Conservation (phyloP, 441 rosid species). For the Adansonia grandidieri region DNA sequence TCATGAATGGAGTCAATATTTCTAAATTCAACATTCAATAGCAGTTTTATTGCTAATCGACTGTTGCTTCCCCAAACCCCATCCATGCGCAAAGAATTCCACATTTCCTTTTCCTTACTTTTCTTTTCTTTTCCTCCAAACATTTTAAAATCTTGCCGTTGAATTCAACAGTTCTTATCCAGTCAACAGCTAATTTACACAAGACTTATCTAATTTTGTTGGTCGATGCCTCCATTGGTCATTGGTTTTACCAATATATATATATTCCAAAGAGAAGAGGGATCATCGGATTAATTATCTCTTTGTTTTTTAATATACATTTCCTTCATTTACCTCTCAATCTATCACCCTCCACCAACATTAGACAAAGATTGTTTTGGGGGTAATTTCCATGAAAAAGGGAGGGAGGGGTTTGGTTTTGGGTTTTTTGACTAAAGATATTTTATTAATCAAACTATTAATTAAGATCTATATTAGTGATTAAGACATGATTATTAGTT, state of each 20-base stretch:
- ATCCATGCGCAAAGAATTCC: slow-evolving; percentile 17
- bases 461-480: slow-evolving; percentile 1
- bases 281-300: background rate
- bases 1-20: background rate
- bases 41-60: background rate
- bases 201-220: slow-evolving; percentile 23
- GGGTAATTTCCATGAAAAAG: background rate
- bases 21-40: background rate
- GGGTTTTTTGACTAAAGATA: slow-evolving; percentile 28
- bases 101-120: background rate
- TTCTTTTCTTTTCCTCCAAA: slow-evolving; percentile 7
- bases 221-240: slow-evolving; percentile 37
- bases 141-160: slow-evolving; percentile 1
- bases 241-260: background rate
- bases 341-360: background rate
- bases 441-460: background rate
- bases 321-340: background rate
- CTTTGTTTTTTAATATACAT: background rate
- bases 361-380: background rate
- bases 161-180: slow-evolving; percentile 30
- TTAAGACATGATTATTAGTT: slow-evolving; percentile 1
- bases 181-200: slow-evolving; percentile 20
- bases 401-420: background rate
- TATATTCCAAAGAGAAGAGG: background rate
- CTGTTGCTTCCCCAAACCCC: background rate